A percentile compares a stretch with the other conserved stretches of the same genome.
Evolutionary conservation across 2,329 filamentous ascomycete genomes (phyloP).

Genomic region (Cryphonectria nitschkei): DNA sequence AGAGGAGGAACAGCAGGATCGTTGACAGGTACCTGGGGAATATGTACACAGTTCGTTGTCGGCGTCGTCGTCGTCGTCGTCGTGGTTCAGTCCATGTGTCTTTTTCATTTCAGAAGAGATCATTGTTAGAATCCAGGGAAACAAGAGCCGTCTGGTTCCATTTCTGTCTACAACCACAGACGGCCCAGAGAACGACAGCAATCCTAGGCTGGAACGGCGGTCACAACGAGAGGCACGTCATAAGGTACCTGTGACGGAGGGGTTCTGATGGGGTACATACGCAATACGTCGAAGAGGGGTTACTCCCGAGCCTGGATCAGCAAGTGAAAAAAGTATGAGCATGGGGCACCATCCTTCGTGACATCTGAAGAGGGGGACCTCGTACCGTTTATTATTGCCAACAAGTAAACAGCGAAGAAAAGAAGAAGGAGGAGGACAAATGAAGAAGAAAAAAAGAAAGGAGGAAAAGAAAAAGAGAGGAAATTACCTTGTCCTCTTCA

Average conservation of each 20-base stretch:
- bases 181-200: neutral
- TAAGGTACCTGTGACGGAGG: slow-evolving; percentile 5
- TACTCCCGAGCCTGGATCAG: slow-evolving; percentile 4
- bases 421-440: neutral
- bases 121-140: too few species aligned
- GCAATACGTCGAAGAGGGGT: slow-evolving; percentile 7
- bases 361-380: neutral
- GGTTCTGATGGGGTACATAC: slow-evolving; percentile 7
- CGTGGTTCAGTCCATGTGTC: neutral
- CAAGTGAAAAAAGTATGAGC: neutral
- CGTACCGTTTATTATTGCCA: neutral
- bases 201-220: neutral
- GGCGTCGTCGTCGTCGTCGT: neutral
- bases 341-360: neutral
- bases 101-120: too few species aligned
- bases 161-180: neutral
- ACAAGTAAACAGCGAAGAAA: neutral
- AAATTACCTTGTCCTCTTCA: neutral
- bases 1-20: neutral
- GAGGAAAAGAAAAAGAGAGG: too few species aligned
- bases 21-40: neutral
- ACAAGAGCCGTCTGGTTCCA: neutral
- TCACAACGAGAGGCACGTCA: slow-evolving; percentile 6
- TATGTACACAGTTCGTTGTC: neutral
- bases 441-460: neutral